phyloP scores from a whole-genome alignment of 1,284 basidiomycete species.

The Cystobasidium slooffiae region DNA sequence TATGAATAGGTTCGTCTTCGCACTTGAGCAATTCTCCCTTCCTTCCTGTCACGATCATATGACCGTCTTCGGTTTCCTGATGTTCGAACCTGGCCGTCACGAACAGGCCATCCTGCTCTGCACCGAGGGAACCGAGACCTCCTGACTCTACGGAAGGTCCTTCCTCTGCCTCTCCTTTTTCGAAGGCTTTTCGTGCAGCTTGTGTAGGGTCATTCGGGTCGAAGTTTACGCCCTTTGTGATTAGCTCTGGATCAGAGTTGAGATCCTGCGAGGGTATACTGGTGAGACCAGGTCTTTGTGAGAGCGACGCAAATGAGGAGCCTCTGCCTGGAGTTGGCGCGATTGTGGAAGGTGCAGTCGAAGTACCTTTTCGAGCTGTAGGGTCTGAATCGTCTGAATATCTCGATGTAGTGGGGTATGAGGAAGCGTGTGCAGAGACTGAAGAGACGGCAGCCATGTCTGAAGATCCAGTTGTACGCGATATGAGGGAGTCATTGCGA shows the following conservation, averaged over 20 bases:
- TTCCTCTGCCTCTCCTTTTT: conserved; percentile 41
- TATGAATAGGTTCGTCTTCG: conserved; percentile 86
- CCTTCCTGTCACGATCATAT: conserved; percentile 70
- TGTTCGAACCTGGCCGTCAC: conserved; percentile 72
- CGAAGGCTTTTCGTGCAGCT: conserved; percentile 20
- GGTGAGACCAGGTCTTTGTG: background rate
- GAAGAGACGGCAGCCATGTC: conserved; percentile 1
- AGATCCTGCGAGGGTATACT: conserved; percentile 2
- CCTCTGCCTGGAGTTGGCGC: conserved; percentile 1
- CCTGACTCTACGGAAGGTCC: conserved; percentile 36
- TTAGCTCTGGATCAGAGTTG: background rate
- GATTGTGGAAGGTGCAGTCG: conserved; percentile 35
- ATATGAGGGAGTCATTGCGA: conserved; percentile 27
- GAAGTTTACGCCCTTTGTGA: background rate
- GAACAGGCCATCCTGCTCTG: conserved; percentile 50
- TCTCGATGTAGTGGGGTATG: conserved; percentile 37
- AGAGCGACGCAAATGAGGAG: conserved; percentile 2
- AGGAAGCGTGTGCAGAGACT: conserved; percentile 8
- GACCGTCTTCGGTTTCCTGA: conserved; percentile 70
- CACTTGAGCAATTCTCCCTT: conserved; percentile 72
- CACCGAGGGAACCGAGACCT: conserved; percentile 29
- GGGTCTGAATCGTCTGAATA: conserved; percentile 40
- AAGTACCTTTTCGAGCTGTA: conserved; percentile 30
- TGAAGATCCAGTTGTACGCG: conserved; percentile 4
- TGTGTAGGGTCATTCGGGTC: conserved; percentile 27